Evolutionary conservation across 2,329 filamentous ascomycete species (phyloP).

Genomic region (Cladophialophora chaetospira): DNA sequence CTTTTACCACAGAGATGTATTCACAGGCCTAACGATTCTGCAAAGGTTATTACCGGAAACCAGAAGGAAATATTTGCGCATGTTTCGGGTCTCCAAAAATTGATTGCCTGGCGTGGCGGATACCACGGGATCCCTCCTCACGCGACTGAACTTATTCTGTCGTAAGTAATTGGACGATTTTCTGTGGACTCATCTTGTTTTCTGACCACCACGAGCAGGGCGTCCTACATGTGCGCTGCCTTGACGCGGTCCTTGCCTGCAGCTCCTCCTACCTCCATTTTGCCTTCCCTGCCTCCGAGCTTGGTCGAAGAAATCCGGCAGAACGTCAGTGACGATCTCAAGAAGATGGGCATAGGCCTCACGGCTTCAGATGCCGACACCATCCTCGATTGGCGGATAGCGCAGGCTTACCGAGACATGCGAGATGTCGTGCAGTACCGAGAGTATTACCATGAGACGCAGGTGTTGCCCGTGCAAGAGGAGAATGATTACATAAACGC

Average conservation of each 20-base stretch:
- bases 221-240: constrained; percentile 23
- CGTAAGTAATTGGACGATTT: constrained; percentile 6
- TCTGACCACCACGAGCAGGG: constrained; percentile 6
- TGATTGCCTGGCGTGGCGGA: constrained; percentile 21
- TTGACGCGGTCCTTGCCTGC: constrained; percentile 18
- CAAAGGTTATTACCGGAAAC: constrained; percentile 20
- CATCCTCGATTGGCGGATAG: constrained; percentile 20
- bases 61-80: constrained; percentile 22
- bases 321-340: constrained; percentile 13
- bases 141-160: constrained; percentile 18
- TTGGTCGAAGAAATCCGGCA: constrained; percentile 17
- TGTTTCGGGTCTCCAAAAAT: constrained; percentile 19
- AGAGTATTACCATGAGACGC: constrained; percentile 22
- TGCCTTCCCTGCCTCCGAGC: constrained; percentile 7
- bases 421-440: constrained; percentile 21
- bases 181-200: background rate
- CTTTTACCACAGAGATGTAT: background rate
- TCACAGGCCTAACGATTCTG: background rate
- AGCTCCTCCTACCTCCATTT: constrained; percentile 15
- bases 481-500: constrained; percentile 21
- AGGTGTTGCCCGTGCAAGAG: constrained; percentile 9
- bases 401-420: constrained; percentile 21
- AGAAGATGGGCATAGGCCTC: constrained; percentile 18
- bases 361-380: constrained; percentile 13
- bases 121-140: constrained; percentile 21